Evolutionary conservation across 1,284 basidiomycete genomes (phyloP).

Genomic region (Pseudozyma tsukubaensis): DNA sequence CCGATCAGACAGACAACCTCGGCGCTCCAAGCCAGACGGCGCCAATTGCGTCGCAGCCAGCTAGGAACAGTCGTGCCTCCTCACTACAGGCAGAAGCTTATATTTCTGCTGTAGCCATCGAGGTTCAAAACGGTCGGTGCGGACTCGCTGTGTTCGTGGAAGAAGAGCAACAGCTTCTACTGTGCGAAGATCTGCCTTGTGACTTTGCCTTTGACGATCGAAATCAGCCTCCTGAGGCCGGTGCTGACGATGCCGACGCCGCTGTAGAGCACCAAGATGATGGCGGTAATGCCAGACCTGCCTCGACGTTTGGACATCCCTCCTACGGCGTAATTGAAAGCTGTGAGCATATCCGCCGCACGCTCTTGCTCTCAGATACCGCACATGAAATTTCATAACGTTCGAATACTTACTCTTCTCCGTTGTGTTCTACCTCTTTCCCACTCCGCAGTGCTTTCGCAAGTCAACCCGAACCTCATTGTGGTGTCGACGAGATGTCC

Average conservation of each 20-base stretch:
- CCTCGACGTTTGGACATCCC: constrained; percentile 7
- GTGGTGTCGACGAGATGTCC: constrained; percentile 32
- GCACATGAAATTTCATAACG: no score
- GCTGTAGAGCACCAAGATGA: background rate
- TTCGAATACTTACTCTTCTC: background rate
- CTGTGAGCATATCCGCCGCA: constrained; percentile 15
- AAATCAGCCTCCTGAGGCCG: background rate
- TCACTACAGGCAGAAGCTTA: background rate
- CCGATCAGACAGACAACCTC: constrained; percentile 9
- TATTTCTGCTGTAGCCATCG: constrained; percentile 28
- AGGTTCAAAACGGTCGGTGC: constrained; percentile 21
- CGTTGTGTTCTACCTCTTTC: background rate
- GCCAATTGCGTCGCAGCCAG: constrained; percentile 4
- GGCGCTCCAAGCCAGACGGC: constrained; percentile 9
- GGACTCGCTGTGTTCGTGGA: constrained; percentile 36
- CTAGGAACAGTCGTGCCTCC: constrained; percentile 1
- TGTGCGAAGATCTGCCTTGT: constrained; percentile 45
- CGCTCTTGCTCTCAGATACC: background rate
- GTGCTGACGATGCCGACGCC: background rate
- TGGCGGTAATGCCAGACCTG: background rate
- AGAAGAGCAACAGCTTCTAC: constrained; percentile 35
- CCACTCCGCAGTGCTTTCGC: constrained; percentile 24
- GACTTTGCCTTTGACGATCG: constrained; percentile 21
- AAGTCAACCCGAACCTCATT: constrained; percentile 33
- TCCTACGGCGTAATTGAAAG: constrained; percentile 21